These are phyloP conservation scores for Pistacia integerrima DNA, from an alignment of 345 rosid species.

Conservation along the genomic window DNA sequence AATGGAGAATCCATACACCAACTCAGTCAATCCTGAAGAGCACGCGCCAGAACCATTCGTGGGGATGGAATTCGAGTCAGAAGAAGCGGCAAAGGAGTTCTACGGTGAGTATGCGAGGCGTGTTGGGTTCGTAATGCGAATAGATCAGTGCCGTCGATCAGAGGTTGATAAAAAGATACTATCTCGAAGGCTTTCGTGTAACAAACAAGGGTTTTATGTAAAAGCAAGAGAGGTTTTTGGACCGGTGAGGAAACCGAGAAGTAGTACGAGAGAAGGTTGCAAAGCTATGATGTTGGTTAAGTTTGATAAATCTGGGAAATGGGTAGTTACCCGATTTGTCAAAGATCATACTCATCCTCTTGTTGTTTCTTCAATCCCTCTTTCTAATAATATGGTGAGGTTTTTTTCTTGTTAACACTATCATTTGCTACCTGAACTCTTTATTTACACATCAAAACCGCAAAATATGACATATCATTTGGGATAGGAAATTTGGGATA, in stretches of 20 bases:
- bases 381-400: neutral
- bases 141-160: slow-evolving; percentile 13
- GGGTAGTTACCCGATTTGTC: slow-evolving; percentile 15
- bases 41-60: slow-evolving; percentile 2
- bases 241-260: slow-evolving; percentile 7
- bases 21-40: too few species aligned
- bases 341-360: slow-evolving; percentile 14
- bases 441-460: too few species aligned
- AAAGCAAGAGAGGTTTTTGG: slow-evolving; percentile 7
- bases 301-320: slow-evolving; percentile 10
- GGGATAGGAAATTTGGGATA: too few species aligned
- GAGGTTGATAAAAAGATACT: slow-evolving; percentile 11
- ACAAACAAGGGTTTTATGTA: slow-evolving; percentile 3
- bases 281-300: slow-evolving; percentile 18
- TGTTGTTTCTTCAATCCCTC: neutral
- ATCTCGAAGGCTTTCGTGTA: slow-evolving; percentile 13
- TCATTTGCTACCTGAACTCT: too few species aligned
- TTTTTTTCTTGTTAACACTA: neutral
- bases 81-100: slow-evolving; percentile 14
- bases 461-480: too few species aligned
- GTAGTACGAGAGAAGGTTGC: slow-evolving; percentile 12
- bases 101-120: slow-evolving; percentile 12
- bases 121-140: slow-evolving; percentile 6
- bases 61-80: slow-evolving; percentile 16
- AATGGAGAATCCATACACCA: too few species aligned